Conservation (phyloP, 208 protist species). For the Kentomonas sorsogonicus region DNA sequence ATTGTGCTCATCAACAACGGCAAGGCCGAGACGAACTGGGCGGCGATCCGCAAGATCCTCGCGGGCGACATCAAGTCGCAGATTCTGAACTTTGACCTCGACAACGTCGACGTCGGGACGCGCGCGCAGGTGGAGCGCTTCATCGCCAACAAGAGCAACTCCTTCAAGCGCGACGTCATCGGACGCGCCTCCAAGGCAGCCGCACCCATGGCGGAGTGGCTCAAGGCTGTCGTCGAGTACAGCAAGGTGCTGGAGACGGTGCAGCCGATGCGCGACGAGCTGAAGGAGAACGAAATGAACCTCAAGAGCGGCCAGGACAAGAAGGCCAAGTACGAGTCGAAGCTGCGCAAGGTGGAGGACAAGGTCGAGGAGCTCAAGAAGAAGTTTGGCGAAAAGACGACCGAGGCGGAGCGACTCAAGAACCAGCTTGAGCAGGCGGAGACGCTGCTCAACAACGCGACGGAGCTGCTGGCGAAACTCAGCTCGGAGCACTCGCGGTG, state of each 20-base stretch:
- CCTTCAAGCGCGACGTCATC: conserved; percentile 93
- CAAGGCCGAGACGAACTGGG: conserved; percentile 90
- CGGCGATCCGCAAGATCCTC: conserved; percentile 93
- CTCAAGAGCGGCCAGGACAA: conserved; percentile 81
- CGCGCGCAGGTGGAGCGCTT: conserved; percentile 85
- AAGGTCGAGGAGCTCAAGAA: conserved; percentile 89
- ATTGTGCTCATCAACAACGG: conserved; percentile 89
- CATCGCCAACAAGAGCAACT: conserved; percentile 77
- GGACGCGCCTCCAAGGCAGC: conserved; percentile 91
- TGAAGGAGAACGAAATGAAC: conserved; percentile 77
- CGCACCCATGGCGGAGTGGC: conserved; percentile 96
- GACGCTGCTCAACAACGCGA: conserved; percentile 79
- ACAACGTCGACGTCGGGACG: conserved; percentile 61
- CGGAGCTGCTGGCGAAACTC: conserved; percentile 93
- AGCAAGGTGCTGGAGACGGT: conserved; percentile 93
- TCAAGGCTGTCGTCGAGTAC: conserved; percentile 96
- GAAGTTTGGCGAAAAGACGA: conserved; percentile 92
- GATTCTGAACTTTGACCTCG: conserved; percentile 95
- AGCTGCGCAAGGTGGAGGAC: conserved; percentile 89
- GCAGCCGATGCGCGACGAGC: conserved; percentile 82
- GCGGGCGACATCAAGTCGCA: conserved; percentile 90
- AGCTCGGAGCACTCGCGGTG: conserved; percentile 93
- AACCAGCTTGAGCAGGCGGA: conserved; percentile 89
- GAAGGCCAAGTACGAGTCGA: conserved; percentile 83
- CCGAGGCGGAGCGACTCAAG: conserved; percentile 90